phyloP scores from a whole-genome alignment of 1,139 yeast genomes.

The Yamadazyma aaseri region DNA sequence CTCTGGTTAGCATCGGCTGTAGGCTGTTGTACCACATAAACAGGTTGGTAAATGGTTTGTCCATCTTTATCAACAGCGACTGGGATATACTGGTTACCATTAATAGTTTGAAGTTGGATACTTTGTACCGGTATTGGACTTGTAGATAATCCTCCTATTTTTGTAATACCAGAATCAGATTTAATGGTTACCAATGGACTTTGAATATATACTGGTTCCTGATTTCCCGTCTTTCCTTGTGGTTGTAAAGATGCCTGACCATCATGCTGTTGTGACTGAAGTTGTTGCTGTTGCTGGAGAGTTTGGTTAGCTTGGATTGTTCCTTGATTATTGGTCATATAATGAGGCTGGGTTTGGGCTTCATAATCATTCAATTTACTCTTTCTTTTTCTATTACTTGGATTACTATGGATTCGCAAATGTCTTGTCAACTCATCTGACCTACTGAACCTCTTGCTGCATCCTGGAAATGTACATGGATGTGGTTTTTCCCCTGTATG shows the following conservation, averaged over 20 bases:
- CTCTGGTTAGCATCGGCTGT: constrained; percentile 6
- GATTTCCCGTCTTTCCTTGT: background rate
- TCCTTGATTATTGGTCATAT: background rate
- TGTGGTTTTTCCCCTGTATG: constrained; percentile 79
- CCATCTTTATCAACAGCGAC: constrained; percentile 37
- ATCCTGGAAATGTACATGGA: constrained; percentile 65
- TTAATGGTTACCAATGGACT: constrained; percentile 3
- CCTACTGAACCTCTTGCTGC: constrained; percentile 64
- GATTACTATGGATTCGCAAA: constrained; percentile 60
- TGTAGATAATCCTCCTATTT: constrained; percentile 1
- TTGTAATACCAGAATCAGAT: constrained; percentile 1
- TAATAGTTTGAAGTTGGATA: constrained; percentile 2
- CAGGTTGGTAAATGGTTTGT: constrained; percentile 32
- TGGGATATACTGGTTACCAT: constrained; percentile 19
- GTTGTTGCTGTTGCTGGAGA: background rate
- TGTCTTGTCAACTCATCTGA: constrained; percentile 72
- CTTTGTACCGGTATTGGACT: constrained; percentile 4
- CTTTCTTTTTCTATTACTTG: constrained; percentile 40
- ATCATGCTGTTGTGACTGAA: background rate
- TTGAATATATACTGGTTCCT: constrained; percentile 3
- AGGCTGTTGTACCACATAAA: constrained; percentile 35
- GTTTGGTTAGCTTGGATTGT: background rate
- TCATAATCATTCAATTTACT: constrained; percentile 15
- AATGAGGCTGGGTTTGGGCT: background rate
- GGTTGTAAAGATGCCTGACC: background rate